Evolutionary conservation across 2,329 filamentous ascomycete species (phyloP).

Genomic region (Talaromyces atroroseus): DNA sequence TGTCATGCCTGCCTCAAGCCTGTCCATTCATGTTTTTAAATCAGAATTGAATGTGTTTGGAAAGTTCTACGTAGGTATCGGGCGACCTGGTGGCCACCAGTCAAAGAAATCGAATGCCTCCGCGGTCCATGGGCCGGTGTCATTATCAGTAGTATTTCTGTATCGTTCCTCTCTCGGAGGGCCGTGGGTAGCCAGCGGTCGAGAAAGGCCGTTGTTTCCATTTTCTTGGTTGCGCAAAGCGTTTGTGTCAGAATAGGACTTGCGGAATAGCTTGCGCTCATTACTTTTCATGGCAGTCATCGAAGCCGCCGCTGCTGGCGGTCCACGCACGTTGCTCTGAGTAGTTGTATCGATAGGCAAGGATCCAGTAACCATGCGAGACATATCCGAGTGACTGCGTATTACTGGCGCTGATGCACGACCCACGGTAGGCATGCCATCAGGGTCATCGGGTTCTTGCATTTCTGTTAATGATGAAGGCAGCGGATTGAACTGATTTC

Average conservation of each 20-base stretch:
- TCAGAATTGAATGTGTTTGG: no score
- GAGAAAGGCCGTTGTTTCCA: constrained; percentile 9
- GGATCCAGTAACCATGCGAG: constrained; percentile 3
- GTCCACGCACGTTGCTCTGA: neutral
- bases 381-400: constrained; percentile 13
- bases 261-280: constrained; percentile 22
- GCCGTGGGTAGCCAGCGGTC: constrained; percentile 16
- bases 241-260: constrained; percentile 32
- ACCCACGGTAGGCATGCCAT: neutral
- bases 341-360: neutral
- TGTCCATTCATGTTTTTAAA: no score
- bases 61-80: constrained; percentile 24
- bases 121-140: constrained; percentile 37
- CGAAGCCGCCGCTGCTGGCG: neutral
- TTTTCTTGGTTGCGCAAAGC: constrained; percentile 19
- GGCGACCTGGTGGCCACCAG: constrained; percentile 37
- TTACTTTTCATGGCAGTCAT: neutral
- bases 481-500: neutral
- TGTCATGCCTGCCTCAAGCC: neutral
- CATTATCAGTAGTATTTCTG: constrained; percentile 18
- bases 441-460: neutral
- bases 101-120: constrained; percentile 41
- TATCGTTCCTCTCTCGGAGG: constrained; percentile 16
- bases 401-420: neutral
- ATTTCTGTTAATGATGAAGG: neutral